Conservation (phyloP, 2,329 filamentous ascomycete genomes). For the Fusarium hainanense region DNA sequence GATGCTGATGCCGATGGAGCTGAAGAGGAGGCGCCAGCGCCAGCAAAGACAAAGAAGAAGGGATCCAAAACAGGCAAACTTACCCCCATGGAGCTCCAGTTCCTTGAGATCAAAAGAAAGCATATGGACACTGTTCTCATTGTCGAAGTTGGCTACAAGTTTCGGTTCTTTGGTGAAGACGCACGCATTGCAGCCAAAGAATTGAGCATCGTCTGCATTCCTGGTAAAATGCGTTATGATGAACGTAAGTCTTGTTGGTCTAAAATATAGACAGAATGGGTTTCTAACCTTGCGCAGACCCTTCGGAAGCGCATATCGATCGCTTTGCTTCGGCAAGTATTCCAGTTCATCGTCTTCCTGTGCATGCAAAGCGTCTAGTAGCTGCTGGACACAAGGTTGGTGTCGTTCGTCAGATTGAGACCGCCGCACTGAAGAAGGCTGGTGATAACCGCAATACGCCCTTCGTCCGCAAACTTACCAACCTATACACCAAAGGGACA, state of each 20-base stretch:
- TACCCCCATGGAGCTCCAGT: conserved; percentile 93
- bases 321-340: conserved; percentile 96
- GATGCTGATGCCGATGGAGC: conserved; percentile 69
- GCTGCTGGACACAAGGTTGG: conserved; percentile 95
- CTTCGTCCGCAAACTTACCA: conserved; percentile 92
- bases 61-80: conserved; percentile 78
- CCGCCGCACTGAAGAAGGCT: conserved; percentile 92
- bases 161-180: conserved; percentile 96
- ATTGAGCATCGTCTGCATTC: conserved; percentile 94
- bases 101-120: conserved; percentile 92
- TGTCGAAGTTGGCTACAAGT: conserved; percentile 98
- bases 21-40: conserved; percentile 58
- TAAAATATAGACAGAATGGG: background rate
- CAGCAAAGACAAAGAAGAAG: conserved; percentile 70
- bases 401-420: conserved; percentile 93
- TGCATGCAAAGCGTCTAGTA: conserved; percentile 93
- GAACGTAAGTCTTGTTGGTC: conserved; percentile 68
- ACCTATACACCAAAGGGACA: conserved; percentile 97
- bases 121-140: conserved; percentile 91
- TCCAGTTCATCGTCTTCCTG: conserved; percentile 87
- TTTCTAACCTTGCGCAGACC: conserved; percentile 60
- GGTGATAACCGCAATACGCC: conserved; percentile 94
- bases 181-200: conserved; percentile 89
- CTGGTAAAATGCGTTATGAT: conserved; percentile 93
- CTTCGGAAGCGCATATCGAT: conserved; percentile 90